A percentile compares a stretch with the other conserved stretches of the same genome.
phyloP scores from a whole-genome alignment of 2,329 filamentous ascomycete species.

The Cladophialophora exuberans region DNA sequence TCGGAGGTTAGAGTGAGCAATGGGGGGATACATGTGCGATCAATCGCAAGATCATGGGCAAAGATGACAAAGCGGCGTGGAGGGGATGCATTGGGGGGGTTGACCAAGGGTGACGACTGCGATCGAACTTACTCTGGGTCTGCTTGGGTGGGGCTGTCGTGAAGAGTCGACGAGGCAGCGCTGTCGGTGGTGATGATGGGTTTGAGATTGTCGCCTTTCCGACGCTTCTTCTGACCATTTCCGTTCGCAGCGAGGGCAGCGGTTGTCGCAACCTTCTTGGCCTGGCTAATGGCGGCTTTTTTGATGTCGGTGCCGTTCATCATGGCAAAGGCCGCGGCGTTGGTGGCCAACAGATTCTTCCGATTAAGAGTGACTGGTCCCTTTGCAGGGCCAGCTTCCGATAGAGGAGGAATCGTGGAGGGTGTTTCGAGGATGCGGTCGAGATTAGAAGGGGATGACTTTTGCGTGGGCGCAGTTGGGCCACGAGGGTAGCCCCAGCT shows the following conservation, averaged over 20 bases:
- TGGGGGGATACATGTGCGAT: slow-evolving; percentile 12
- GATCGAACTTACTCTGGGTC: slow-evolving; percentile 33
- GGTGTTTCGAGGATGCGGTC: slow-evolving; percentile 19
- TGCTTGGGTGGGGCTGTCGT: slow-evolving; percentile 45
- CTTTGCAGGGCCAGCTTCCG: slow-evolving; percentile 34
- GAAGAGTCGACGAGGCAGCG: slow-evolving; percentile 36
- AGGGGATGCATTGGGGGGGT: background rate
- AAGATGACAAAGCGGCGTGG: slow-evolving; percentile 13
- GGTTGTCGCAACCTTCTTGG: slow-evolving; percentile 63
- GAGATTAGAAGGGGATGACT: slow-evolving; percentile 22
- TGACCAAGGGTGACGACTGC: slow-evolving; percentile 4
- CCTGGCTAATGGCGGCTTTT: slow-evolving; percentile 67
- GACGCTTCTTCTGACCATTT: slow-evolving; percentile 65
- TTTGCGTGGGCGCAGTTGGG: slow-evolving; percentile 18
- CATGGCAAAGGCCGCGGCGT: slow-evolving; percentile 39
- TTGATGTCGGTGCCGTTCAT: slow-evolving; percentile 69
- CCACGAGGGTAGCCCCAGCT: slow-evolving; percentile 19
- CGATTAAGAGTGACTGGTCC: slow-evolving; percentile 30
- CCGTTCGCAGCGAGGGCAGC: slow-evolving; percentile 53
- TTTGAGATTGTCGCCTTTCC: slow-evolving; percentile 66
- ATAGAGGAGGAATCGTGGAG: slow-evolving; percentile 31
- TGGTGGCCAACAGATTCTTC: slow-evolving; percentile 28
- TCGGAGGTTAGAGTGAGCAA: slow-evolving; percentile 16
- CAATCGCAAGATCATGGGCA: slow-evolving; percentile 6
- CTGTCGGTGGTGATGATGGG: slow-evolving; percentile 67